Percentiles rank a stretch among this genome's conserved stretches.
Evolutionary conservation across 768 basidiomycete genomes (phyloP).

Genomic region (Mycena indigotica): DNA sequence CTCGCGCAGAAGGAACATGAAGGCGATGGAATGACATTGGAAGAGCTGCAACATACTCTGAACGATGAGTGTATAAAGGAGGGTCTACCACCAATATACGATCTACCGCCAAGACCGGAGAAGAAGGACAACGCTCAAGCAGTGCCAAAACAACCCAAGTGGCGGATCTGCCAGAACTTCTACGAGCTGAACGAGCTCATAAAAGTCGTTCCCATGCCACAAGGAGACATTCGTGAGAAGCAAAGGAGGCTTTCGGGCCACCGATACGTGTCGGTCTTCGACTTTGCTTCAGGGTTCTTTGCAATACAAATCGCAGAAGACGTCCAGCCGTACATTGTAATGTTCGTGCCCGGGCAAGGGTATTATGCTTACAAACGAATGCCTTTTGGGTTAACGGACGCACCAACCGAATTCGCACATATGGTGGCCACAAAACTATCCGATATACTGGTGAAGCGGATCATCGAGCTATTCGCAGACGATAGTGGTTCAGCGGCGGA

Average conservation of each 20-base stretch:
- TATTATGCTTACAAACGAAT: constrained; percentile 36
- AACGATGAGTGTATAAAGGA: constrained; percentile 34
- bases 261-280: constrained; percentile 35
- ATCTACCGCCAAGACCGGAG: constrained; percentile 25
- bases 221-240: constrained; percentile 33
- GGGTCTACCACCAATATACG: constrained; percentile 24
- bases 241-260: constrained; percentile 39
- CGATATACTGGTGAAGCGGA: constrained; percentile 25
- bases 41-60: constrained; percentile 34
- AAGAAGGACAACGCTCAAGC: not conserved
- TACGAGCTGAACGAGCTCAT: constrained; percentile 34
- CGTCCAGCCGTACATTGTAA: constrained; percentile 31
- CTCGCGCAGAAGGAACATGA: constrained; percentile 40
- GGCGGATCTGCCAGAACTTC: constrained; percentile 43
- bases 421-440: constrained; percentile 28
- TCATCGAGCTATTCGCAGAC: constrained; percentile 39
- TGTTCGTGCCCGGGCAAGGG: constrained; percentile 40
- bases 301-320: constrained; percentile 21
- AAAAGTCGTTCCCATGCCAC: constrained; percentile 19
- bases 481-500: constrained; percentile 37
- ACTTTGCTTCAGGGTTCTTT: constrained; percentile 42
- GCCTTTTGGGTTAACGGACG: constrained; percentile 43
- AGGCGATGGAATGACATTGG: constrained; percentile 27
- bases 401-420: constrained; percentile 36
- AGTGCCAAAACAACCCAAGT: constrained; percentile 26